Evolutionary conservation across 768 basidiomycete species (phyloP).

Genomic region (Hypsizygus marmoreus): DNA sequence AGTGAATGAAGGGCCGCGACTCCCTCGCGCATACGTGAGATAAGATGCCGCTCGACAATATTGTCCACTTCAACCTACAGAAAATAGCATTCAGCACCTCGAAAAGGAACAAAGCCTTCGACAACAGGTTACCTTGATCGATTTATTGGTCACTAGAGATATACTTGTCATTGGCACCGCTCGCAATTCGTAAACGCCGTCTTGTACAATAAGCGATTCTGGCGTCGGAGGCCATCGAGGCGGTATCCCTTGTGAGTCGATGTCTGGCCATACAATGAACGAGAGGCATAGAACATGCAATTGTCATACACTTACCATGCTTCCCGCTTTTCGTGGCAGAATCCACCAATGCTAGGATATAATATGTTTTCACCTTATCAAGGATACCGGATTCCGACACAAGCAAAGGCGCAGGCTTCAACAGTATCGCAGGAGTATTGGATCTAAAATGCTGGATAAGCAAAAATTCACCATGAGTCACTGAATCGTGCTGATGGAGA

Average conservation of each 20-base stretch:
- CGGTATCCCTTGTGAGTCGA: slow-evolving; percentile 55
- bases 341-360: slow-evolving; percentile 72
- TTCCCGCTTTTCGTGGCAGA: slow-evolving; percentile 56
- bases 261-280: slow-evolving; percentile 45
- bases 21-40: slow-evolving; percentile 60
- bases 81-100: slow-evolving; percentile 5
- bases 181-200: slow-evolving; percentile 66
- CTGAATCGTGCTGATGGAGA: neutral
- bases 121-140: slow-evolving; percentile 58
- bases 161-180: slow-evolving; percentile 74
- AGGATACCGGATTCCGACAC: slow-evolving; percentile 41
- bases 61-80: slow-evolving; percentile 67
- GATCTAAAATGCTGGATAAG: slow-evolving; percentile 72
- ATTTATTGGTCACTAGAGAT: slow-evolving; percentile 66
- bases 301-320: slow-evolving; percentile 42
- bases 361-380: slow-evolving; percentile 60
- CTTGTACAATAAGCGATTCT: slow-evolving; percentile 44
- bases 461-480: neutral
- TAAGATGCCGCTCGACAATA: slow-evolving; percentile 68
- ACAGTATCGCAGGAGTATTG: slow-evolving; percentile 69
- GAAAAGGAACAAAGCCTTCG: neutral
- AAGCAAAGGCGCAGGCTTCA: slow-evolving; percentile 63
- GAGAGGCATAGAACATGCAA: neutral
- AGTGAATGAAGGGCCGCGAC: slow-evolving; percentile 50
- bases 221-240: slow-evolving; percentile 79